phyloP scores from a whole-genome alignment of 208 protist genomes.

The Kentomonas sorsogonicus region DNA sequence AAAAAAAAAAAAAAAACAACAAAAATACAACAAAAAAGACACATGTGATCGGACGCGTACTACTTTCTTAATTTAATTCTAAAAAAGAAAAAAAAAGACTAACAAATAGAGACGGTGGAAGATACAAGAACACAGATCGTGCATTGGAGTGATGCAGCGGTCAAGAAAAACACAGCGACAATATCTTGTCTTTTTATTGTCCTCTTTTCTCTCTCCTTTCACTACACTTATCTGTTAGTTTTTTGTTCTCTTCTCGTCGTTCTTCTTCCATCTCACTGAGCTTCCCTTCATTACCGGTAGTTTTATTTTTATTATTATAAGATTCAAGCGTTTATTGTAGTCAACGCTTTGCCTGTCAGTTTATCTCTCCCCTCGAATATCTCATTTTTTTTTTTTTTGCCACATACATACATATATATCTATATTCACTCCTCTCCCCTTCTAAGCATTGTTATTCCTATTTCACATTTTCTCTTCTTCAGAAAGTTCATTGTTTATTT shows the following conservation, averaged over 20 bases:
- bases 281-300: too few species aligned
- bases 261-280: too few species aligned
- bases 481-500: not conserved
- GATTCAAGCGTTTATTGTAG: too few species aligned
- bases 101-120: not conserved
- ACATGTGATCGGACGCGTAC: not conserved
- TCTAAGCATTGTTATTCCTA: not conserved
- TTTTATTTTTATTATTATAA: too few species aligned
- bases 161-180: too few species aligned
- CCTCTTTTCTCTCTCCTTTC: constrained; percentile 6
- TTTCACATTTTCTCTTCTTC: not conserved
- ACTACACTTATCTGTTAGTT: constrained; percentile 1
- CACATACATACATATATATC: not conserved
- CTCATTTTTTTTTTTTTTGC: not conserved
- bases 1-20: constrained; percentile 4
- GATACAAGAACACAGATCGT: not conserved
- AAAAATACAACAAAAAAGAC: not conserved
- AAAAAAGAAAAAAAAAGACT: not conserved
- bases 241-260: too few species aligned
- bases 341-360: too few species aligned
- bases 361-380: not conserved
- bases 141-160: not conserved
- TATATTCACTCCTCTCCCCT: not conserved
- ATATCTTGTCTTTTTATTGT: constrained; percentile 11
- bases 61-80: not conserved